Percentiles rank a stretch among this genome's conserved stretches.
Conservation (phyloP, 176 grass and related monocot genomes). For the Otatea glauca region DNA sequence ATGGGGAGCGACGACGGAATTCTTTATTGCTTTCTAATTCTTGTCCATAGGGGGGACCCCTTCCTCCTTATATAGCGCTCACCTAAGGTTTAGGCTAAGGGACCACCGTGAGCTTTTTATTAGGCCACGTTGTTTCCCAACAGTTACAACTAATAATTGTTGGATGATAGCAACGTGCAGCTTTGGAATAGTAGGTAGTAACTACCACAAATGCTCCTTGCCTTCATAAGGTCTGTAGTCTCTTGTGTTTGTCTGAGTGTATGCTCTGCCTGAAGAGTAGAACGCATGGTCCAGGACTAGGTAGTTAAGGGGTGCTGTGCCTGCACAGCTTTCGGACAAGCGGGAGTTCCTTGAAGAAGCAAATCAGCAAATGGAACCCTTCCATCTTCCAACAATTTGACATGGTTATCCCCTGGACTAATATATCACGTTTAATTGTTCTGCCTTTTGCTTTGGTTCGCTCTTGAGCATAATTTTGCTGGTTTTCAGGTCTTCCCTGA, state of each 20-base stretch:
- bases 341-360: conserved; percentile 27
- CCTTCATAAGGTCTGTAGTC: conserved; percentile 30
- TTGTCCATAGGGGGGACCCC: no score
- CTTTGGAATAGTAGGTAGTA: conserved; percentile 56
- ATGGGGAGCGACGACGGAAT: no score
- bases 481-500: no score
- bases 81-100: no score
- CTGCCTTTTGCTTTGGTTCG: no score
- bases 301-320: conserved; percentile 66
- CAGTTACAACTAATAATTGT: background rate
- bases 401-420: no score
- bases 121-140: no score
- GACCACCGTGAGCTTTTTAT: no score
- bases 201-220: conserved; percentile 32
- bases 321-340: conserved; percentile 81
- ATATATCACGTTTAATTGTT: no score
- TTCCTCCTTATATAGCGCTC: no score
- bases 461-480: no score
- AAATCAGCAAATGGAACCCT: conserved; percentile 94
- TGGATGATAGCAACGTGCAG: background rate
- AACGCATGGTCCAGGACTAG: conserved; percentile 53
- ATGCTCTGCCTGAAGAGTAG: conserved; percentile 13
- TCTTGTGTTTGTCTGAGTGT: background rate
- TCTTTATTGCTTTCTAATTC: no score
- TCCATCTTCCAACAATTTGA: conserved; percentile 41